phyloP scores from a whole-genome alignment of 148 eudicot genomes.

The Polygonum maritimum region DNA sequence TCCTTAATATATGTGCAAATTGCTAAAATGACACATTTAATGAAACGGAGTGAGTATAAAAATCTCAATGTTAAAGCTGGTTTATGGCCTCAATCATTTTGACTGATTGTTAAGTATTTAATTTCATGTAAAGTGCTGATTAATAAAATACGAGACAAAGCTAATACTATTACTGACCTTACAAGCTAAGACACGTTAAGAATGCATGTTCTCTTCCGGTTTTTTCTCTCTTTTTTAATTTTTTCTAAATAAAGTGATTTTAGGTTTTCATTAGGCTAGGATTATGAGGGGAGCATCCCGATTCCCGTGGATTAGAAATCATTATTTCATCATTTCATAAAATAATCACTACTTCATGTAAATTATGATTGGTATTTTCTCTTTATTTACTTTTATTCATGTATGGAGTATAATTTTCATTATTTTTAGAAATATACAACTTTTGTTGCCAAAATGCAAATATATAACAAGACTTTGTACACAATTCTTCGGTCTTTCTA shows the following conservation, averaged over 20 bases:
- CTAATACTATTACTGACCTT: background rate
- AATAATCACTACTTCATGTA: background rate
- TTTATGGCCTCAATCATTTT: background rate
- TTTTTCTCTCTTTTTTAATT: background rate
- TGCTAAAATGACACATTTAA: no score
- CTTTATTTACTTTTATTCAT: no score
- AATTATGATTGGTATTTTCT: background rate
- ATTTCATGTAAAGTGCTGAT: background rate
- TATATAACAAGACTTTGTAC: no score
- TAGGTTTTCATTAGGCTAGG: background rate
- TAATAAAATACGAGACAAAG: background rate
- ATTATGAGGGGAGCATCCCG: background rate
- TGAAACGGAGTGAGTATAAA: no score
- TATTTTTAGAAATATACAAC: no score
- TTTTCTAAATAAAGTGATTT: background rate
- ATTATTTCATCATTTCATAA: background rate
- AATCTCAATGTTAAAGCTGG: background rate
- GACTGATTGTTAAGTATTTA: background rate
- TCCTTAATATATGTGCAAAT: no score
- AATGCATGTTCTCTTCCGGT: slow-evolving; percentile 5
- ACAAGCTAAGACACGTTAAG: background rate
- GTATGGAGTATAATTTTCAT: no score
- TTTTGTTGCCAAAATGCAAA: no score
- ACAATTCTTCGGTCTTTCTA: no score
- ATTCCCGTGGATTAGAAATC: background rate